A percentile compares a stretch with the other conserved stretches of the same genome.
Conservation (phyloP, 352 stramenopile genomes). For the Pythium chondricola region DNA sequence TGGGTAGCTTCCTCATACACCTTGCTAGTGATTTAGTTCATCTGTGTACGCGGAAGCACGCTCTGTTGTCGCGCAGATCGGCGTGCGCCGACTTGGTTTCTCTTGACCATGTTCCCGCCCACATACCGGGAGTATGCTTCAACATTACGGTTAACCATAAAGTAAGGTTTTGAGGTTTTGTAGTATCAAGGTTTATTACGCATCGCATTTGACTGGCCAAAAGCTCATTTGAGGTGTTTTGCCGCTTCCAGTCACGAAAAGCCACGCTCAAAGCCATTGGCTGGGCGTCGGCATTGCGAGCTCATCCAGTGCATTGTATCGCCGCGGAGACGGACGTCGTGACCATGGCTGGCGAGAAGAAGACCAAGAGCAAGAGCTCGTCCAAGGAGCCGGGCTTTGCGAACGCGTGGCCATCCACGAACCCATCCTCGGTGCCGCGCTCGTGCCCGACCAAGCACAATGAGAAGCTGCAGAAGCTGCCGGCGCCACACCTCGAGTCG, state of each 20-base stretch:
- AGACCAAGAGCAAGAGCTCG: conserved; percentile 35
- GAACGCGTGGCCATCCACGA: conserved; percentile 74
- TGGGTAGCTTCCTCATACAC: too few relatives aligned
- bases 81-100: too few relatives aligned
- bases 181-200: background rate
- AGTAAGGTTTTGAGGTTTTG: conserved; percentile 3
- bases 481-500: conserved; percentile 95
- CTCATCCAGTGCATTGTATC: background rate
- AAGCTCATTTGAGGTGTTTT: conserved; percentile 12
- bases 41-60: too few relatives aligned
- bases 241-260: conserved; percentile 21
- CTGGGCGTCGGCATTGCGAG: conserved; percentile 9
- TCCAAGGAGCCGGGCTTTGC: conserved; percentile 29
- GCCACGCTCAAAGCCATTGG: conserved; percentile 10
- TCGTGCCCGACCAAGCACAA: conserved; percentile 73
- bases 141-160: too few relatives aligned
- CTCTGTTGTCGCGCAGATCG: too few relatives aligned
- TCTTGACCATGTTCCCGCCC: too few relatives aligned
- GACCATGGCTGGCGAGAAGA: conserved; percentile 39
- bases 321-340: background rate
- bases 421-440: conserved; percentile 69
- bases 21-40: too few relatives aligned
- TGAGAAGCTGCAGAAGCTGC: conserved; percentile 85
- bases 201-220: background rate
- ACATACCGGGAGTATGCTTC: too few relatives aligned